Evolutionary conservation across 371 early-diverging fungal genomes (phyloP).

Genomic region (Pancytospora philotis): DNA sequence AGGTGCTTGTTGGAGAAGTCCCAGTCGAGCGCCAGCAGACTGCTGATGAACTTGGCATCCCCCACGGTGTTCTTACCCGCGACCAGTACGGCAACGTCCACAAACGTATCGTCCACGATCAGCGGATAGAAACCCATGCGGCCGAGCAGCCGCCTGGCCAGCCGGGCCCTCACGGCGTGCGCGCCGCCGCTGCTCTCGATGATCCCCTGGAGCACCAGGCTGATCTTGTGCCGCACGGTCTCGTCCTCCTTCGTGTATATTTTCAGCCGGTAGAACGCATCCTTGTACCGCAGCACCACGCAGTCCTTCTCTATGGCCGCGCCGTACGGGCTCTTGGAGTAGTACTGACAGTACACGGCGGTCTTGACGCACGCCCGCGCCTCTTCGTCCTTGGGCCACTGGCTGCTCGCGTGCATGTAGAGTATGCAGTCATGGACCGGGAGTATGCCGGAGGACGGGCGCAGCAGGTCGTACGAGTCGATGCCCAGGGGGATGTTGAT

Average conservation of each 20-base stretch:
- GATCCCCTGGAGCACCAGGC: background rate
- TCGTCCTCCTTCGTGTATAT: constrained; percentile 15
- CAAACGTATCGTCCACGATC: constrained; percentile 21
- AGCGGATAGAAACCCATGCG: constrained; percentile 37
- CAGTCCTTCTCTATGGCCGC: constrained; percentile 15
- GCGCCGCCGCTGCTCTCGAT: background rate
- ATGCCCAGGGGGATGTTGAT: constrained; percentile 34
- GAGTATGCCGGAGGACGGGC: background rate
- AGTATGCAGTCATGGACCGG: constrained; percentile 14
- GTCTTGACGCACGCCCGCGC: constrained; percentile 39
- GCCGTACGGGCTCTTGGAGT: constrained; percentile 19
- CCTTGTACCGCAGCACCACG: constrained; percentile 31
- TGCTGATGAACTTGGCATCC: constrained; percentile 25
- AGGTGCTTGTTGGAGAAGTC: constrained; percentile 1
- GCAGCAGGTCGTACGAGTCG: constrained; percentile 12
- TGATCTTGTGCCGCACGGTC: constrained; percentile 2
- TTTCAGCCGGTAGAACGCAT: constrained; percentile 20
- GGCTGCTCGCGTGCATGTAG: constrained; percentile 6
- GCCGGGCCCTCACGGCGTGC: constrained; percentile 6
- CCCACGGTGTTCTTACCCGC: constrained; percentile 6
- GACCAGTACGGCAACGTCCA: constrained; percentile 29
- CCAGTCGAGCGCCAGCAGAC: constrained; percentile 11
- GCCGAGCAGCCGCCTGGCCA: constrained; percentile 19
- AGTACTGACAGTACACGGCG: constrained; percentile 41
- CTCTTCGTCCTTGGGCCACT: constrained; percentile 39